phyloP scores from a whole-genome alignment of 1,284 basidiomycete genomes.

The Cystobasidium slooffiae region DNA sequence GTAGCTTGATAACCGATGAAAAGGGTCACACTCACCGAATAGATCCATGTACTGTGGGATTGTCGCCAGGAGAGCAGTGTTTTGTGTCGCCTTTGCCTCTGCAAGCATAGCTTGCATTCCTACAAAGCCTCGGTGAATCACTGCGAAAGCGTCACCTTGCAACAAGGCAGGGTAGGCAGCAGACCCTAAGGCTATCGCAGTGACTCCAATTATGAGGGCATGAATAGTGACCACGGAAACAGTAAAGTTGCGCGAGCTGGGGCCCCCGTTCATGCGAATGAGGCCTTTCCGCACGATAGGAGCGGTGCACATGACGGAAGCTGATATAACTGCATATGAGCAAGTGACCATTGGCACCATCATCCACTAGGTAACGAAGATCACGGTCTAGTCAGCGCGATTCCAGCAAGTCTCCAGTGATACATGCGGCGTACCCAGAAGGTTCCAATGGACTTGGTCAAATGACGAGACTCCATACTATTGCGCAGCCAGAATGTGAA shows the following conservation, averaged over 20 bases:
- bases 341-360: not conserved
- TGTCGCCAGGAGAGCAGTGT: not conserved
- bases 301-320: constrained; percentile 17
- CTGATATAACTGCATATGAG: constrained; percentile 15
- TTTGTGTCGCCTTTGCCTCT: not conserved
- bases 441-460: not conserved
- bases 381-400: not conserved
- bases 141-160: not conserved
- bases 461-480: not conserved
- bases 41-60: not conserved
- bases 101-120: not conserved
- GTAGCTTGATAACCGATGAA: not conserved
- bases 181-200: not conserved
- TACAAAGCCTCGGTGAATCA: not conserved
- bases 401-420: not conserved
- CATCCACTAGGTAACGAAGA: not conserved
- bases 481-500: constrained; percentile 1
- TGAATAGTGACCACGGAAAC: not conserved
- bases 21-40: not conserved
- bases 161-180: not conserved
- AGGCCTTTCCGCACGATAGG: constrained; percentile 2
- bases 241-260: not conserved
- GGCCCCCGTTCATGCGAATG: constrained; percentile 1
- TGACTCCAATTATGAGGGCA: not conserved
- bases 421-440: not conserved